Base-by-base conservation (phyloP, 148 eudicot species). In the Rheum nobile region DNA sequence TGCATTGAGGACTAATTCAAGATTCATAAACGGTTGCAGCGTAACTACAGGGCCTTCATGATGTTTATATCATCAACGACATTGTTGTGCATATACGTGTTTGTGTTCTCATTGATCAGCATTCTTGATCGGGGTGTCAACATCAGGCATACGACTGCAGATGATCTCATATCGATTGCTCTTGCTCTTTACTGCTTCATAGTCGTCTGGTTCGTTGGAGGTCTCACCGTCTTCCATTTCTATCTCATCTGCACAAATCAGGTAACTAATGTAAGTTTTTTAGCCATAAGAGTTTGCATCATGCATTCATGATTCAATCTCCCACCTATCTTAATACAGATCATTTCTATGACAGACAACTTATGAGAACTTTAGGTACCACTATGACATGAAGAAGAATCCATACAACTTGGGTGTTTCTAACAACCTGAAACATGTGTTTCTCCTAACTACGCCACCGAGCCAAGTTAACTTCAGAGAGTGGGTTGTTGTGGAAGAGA, bases 121-220 rank as follows among this genome's bases (percentile, higher is more conserved):
- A 76, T 91, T 35, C 12, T 81, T 74, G 78, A 80, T 35, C 80
- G 79, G 26, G 72, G 42, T 34, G 83, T 72, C 54, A 59, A 72
- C 77, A 41, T 88, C 31, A 84, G 76, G 86, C 79, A 72, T 42
- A 81, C 83, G 73, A 82, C 88, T 82, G 72, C 97, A 19, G 77
- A 69, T 19, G 97, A 94, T 59, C 37, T 84, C 47, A 47, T 87
- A 47, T 91, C 93, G 55, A 90, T 78, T 75, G 47, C 81, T 71
- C 83, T 89, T 72, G 80, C 90, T 38, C 84, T 82, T 14, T 94
- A 91, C 80, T 88, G 96, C 85, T 94, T 94, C 78, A 75, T 91
- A 63, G 85, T 84, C 55, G 83, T 94, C 44, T 94, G 98, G 98
- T 94, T 94, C 46, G 93, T 94, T 24, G 93, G 97, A 31, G 98